These are phyloP conservation scores for Lactuca saligna DNA, from an alignment of 129 eudicot genomes.

Conservation along the genomic window DNA sequence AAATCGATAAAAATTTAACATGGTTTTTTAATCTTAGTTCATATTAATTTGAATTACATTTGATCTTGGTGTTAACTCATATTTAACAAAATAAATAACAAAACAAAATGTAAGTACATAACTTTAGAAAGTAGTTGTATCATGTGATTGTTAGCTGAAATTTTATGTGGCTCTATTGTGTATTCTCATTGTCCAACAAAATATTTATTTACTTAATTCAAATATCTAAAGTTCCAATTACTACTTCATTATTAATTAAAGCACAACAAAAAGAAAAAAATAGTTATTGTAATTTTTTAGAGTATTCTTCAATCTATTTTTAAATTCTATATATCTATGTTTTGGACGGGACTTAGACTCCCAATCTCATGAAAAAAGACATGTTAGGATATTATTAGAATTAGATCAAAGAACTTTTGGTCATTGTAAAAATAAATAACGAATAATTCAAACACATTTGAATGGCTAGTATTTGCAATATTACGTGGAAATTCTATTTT, in stretches of 20 bases:
- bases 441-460: conserved; percentile 18
- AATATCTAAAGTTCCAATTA: too few relatives aligned
- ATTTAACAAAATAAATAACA: too few relatives aligned
- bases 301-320: too few relatives aligned
- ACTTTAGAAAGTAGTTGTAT: not conserved
- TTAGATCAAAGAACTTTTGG: not conserved
- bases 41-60: too few relatives aligned
- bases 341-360: too few relatives aligned
- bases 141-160: not conserved
- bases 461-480: conserved; percentile 30
- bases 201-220: too few relatives aligned
- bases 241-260: not conserved
- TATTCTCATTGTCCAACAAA: not conserved
- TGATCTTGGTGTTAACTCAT: not conserved
- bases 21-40: not conserved
- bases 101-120: not conserved
- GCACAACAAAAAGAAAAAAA: not conserved
- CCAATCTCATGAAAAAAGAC: too few relatives aligned
- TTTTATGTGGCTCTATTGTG: not conserved
- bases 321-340: too few relatives aligned
- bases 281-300: too few relatives aligned
- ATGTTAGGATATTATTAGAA: not conserved
- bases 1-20: not conserved
- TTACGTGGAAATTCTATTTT: conserved; percentile 32
- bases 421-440: not conserved